phyloP scores from a whole-genome alignment of 2,329 filamentous ascomycete genomes.

The Claviceps fusiformis region DNA sequence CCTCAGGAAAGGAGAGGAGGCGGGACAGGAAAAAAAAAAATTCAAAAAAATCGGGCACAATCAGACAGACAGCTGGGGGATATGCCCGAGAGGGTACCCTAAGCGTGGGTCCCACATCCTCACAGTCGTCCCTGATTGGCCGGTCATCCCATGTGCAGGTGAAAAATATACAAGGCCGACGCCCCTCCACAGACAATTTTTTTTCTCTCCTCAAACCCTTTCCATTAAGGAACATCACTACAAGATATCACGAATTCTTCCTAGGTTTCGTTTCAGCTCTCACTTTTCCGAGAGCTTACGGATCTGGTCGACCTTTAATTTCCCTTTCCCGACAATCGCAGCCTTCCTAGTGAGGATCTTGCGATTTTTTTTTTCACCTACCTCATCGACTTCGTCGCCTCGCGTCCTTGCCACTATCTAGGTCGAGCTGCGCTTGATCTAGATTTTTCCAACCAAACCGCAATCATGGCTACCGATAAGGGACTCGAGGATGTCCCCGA shows the following conservation, averaged over 20 bases:
- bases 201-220: slow-evolving; percentile 11
- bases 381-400: slow-evolving; percentile 17
- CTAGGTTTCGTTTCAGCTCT: slow-evolving; percentile 28
- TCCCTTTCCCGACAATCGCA: slow-evolving; percentile 18
- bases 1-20: not conserved
- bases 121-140: slow-evolving; percentile 10
- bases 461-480: slow-evolving; percentile 98
- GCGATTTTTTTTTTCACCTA: slow-evolving; percentile 20
- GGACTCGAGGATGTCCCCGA: slow-evolving; percentile 97
- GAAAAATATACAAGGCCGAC: slow-evolving; percentile 22
- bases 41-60: not conserved
- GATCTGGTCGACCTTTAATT: slow-evolving; percentile 29
- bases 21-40: not conserved
- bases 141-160: slow-evolving; percentile 5
- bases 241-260: slow-evolving; percentile 21
- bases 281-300: slow-evolving; percentile 31
- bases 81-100: slow-evolving; percentile 11
- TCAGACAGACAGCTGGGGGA: not conserved
- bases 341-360: slow-evolving; percentile 22
- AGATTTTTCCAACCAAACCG: slow-evolving; percentile 45
- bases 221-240: slow-evolving; percentile 16
- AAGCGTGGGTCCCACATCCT: slow-evolving; percentile 9
- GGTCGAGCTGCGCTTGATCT: slow-evolving; percentile 72
- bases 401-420: slow-evolving; percentile 36
- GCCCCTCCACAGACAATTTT: slow-evolving; percentile 27